Base-by-base conservation (phyloP, 768 basidiomycete genomes). In the Myochromella boudieri region DNA sequence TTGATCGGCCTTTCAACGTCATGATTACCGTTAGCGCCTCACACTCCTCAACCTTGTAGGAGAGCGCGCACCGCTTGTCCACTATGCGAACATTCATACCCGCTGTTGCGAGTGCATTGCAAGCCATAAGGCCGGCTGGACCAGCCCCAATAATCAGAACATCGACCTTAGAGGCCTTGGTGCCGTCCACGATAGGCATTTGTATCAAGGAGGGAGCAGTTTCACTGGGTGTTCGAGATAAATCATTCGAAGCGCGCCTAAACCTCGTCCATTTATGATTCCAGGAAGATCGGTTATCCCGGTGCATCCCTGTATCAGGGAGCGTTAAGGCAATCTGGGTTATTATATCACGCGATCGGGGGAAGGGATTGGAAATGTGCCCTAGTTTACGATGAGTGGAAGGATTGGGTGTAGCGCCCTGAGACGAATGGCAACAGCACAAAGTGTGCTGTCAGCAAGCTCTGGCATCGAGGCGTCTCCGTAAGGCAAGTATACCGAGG, bases 121-220 rank as follows among this genome's bases (percentile, higher is more conserved):
- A 79, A 48, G 81, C 84, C 84, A 90, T 87, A 3, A 88, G 61
- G 2, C 87, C 75, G 14, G 75, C 72, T 14, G 75, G 75, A 6
- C 82, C 83, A 4, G 83, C 83, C 18, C 83, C 83, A 47, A 84
- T 68, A 42, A 85, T 64, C 49, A 85, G 70, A 15, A 84, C 82
- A 58, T 85, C 82, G 44, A 81, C 74, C 1, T 66, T 49, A n/a
- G 68, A 68, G 49, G 71, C 67, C 42, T 60, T 66, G 8, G 52
- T 44, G 17, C 56, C 29, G 44, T 54, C 57, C n/a, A n/a, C n/a
- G 14, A 42, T 60, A 29, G 59, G 57, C 61, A 64, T 67, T 46
- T 31, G 34, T 21, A 38, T 21, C 11, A 25, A n/a, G 20, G 11
- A 33, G 24, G n/a, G 15, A 10, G 6, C n/a, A 15, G 22, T 49